Conservation (phyloP, 495 filamentous ascomycete genomes). For the Penicillium atrosanguineum region DNA sequence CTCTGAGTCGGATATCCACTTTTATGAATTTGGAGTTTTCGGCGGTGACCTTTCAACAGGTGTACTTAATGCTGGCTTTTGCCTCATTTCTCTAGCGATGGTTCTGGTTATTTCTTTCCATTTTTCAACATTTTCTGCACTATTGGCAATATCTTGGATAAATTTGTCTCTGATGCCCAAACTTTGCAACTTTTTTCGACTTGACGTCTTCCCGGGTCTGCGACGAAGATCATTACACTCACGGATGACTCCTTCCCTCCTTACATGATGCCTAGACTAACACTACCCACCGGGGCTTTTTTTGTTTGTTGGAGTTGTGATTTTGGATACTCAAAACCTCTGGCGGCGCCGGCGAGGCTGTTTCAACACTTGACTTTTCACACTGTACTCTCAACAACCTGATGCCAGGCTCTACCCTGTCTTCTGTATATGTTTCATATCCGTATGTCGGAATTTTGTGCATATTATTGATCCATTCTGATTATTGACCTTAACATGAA, state of each 20-base stretch:
- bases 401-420: conserved; percentile 1
- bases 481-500: neutral
- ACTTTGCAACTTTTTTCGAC: conserved; percentile 3
- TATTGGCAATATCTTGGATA: conserved; percentile 1
- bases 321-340: conserved; percentile 11
- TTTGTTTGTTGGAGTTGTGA: conserved; percentile 6
- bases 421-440: conserved; percentile 12
- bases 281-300: conserved; percentile 11
- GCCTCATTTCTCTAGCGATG: conserved; percentile 8
- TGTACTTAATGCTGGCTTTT: conserved; percentile 16
- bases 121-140: conserved; percentile 13
- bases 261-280: conserved; percentile 18
- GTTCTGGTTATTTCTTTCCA: conserved; percentile 4
- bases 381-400: conserved; percentile 17
- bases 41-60: conserved; percentile 41
- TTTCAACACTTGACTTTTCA: conserved; percentile 35
- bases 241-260: conserved; percentile 7
- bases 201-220: conserved; percentile 1
- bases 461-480: neutral
- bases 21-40: conserved; percentile 42
- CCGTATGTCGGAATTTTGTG: neutral
- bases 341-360: conserved; percentile 23
- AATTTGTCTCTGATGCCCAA: conserved; percentile 14
- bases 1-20: conserved; percentile 28
- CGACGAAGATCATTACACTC: neutral